phyloP scores from a whole-genome alignment of 345 rosid genomes.

The Schrenkiella parvula region DNA sequence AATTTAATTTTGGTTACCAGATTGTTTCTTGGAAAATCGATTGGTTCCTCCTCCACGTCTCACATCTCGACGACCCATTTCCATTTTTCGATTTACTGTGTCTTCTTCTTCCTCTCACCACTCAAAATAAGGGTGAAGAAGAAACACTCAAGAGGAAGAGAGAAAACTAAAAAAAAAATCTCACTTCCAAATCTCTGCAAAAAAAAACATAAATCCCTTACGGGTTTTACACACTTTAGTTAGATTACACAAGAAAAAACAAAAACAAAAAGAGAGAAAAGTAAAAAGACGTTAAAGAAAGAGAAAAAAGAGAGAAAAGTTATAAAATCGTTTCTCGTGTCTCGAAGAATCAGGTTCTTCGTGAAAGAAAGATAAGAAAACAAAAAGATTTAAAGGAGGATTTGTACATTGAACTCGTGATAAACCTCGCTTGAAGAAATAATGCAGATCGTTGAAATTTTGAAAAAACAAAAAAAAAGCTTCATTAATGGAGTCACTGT shows the following conservation, averaged over 20 bases:
- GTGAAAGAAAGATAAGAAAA: constrained; percentile 38
- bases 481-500: constrained; percentile 26
- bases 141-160: background rate
- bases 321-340: constrained; percentile 56
- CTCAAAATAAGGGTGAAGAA: background rate
- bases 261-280: constrained; percentile 6
- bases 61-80: constrained; percentile 53
- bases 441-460: constrained; percentile 4
- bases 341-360: constrained; percentile 85
- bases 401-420: constrained; percentile 29
- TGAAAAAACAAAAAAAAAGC: background rate
- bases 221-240: background rate
- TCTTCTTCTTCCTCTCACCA: constrained; percentile 8
- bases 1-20: constrained; percentile 31
- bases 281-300: constrained; percentile 15
- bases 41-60: constrained; percentile 54
- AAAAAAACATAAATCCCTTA: background rate
- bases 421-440: background rate
- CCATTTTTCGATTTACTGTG: constrained; percentile 44
- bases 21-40: constrained; percentile 49
- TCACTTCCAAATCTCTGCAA: constrained; percentile 28
- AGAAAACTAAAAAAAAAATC: background rate
- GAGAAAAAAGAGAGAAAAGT: constrained; percentile 23
- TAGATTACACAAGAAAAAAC: background rate
- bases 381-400: background rate